phyloP scores from a whole-genome alignment of 2,329 filamentous ascomycete species.

The Plectosphaerella plurivora region DNA sequence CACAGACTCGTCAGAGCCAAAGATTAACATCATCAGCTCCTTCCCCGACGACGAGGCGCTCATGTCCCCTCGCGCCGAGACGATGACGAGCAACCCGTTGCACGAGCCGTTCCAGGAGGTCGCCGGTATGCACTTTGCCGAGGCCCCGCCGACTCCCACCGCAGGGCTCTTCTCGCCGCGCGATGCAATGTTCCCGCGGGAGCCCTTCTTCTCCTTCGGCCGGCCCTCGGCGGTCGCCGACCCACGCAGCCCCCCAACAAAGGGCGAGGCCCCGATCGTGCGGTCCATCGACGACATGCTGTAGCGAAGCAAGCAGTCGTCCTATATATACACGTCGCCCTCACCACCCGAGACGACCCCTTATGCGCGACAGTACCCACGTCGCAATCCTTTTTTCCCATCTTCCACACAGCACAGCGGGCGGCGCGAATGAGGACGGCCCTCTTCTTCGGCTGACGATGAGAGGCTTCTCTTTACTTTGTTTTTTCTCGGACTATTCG shows the following conservation, averaged over 20 bases:
- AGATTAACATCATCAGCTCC: slow-evolving; percentile 27
- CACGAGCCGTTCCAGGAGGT: slow-evolving; percentile 40
- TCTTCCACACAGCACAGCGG: slow-evolving; percentile 1
- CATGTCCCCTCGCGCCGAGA: slow-evolving; percentile 67
- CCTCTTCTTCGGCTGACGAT: not conserved
- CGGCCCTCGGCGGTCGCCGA: slow-evolving; percentile 52
- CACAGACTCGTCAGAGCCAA: slow-evolving; percentile 22
- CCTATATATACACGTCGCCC: not conserved
- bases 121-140: slow-evolving; percentile 46
- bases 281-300: slow-evolving; percentile 75
- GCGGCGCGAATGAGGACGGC: not conserved
- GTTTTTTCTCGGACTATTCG: not conserved
- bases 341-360: not conserved
- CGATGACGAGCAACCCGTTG: slow-evolving; percentile 67
- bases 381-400: slow-evolving; percentile 2
- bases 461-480: not conserved
- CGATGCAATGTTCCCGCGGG: slow-evolving; percentile 47
- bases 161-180: slow-evolving; percentile 51
- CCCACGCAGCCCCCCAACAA: slow-evolving; percentile 70
- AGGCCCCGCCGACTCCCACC: slow-evolving; percentile 46
- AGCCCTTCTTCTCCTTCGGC: slow-evolving; percentile 47
- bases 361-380: not conserved
- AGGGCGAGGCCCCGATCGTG: slow-evolving; percentile 69
- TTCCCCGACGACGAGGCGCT: slow-evolving; percentile 48
- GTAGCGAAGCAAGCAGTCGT: slow-evolving; percentile 28